These are phyloP conservation scores for Tagetes patula DNA, from an alignment of 129 eudicot species.

Conservation along the genomic window DNA sequence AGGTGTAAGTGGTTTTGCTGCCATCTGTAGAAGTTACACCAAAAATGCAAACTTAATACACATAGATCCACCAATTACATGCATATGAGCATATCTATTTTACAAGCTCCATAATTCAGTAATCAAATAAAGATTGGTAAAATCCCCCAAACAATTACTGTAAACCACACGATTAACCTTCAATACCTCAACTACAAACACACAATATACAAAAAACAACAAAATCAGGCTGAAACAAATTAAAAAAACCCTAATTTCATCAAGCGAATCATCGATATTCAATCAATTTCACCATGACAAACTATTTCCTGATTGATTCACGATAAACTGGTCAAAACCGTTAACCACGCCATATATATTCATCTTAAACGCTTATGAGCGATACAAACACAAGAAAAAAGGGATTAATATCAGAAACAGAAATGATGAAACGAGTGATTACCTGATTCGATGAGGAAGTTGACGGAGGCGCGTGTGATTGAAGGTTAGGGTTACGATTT, in stretches of 20 bases:
- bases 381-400: not conserved
- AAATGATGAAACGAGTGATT: not conserved
- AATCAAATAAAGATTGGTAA: not conserved
- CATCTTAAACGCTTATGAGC: not conserved
- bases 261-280: not conserved
- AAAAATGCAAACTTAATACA: not conserved
- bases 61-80: not conserved
- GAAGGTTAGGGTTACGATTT: constrained; percentile 17
- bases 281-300: not conserved
- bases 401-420: not conserved
- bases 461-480: constrained; percentile 8
- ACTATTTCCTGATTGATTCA: not conserved
- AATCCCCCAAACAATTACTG: not conserved
- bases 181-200: not conserved
- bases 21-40: constrained; percentile 57
- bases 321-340: not conserved
- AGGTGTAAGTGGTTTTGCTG: constrained; percentile 66
- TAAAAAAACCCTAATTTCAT: constrained; percentile 13
- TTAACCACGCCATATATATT: not conserved
- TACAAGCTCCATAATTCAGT: not conserved
- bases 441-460: constrained; percentile 28
- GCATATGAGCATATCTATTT: not conserved
- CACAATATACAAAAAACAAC: not conserved
- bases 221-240: not conserved
- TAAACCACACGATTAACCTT: not conserved